These are phyloP conservation scores for Coelastrella sp. DNA, from an alignment of 139 green algal genomes.

Conservation along the genomic window DNA sequence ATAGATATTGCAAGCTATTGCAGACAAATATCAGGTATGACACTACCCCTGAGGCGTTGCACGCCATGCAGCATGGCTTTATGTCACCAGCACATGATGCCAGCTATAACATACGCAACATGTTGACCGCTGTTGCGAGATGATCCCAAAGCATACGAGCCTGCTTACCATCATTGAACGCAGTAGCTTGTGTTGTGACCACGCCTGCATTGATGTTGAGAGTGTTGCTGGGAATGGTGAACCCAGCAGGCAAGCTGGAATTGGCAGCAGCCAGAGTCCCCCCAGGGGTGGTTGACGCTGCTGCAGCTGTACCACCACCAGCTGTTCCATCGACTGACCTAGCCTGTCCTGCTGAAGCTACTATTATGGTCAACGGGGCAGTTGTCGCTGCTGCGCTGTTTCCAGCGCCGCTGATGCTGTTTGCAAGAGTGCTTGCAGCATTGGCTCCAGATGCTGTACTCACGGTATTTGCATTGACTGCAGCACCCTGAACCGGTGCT, in stretches of 20 bases:
- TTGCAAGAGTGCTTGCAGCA: no score
- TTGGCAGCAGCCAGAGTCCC: neutral
- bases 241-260: neutral
- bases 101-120: no score
- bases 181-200: neutral
- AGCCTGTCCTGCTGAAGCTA: neutral
- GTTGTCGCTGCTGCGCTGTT: neutral
- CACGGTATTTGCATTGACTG: no score
- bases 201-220: slow-evolving; percentile 2
- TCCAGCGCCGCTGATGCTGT: neutral
- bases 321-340: neutral
- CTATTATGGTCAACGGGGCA: neutral
- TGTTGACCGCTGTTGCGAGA: no score
- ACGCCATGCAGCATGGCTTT: no score
- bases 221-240: neutral
- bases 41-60: no score
- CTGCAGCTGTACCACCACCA: neutral
- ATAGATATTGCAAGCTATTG: no score
- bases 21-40: no score
- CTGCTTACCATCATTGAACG: slow-evolving; percentile 6
- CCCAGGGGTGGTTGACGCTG: neutral
- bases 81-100: no score
- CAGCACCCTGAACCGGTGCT: no score
- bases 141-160: no score
- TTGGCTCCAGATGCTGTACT: no score